Evolutionary conservation across 2,329 filamentous ascomycete species (phyloP), one percentile per base, ranked within the genome.

Genomic region (Phoma sp.): DNA sequence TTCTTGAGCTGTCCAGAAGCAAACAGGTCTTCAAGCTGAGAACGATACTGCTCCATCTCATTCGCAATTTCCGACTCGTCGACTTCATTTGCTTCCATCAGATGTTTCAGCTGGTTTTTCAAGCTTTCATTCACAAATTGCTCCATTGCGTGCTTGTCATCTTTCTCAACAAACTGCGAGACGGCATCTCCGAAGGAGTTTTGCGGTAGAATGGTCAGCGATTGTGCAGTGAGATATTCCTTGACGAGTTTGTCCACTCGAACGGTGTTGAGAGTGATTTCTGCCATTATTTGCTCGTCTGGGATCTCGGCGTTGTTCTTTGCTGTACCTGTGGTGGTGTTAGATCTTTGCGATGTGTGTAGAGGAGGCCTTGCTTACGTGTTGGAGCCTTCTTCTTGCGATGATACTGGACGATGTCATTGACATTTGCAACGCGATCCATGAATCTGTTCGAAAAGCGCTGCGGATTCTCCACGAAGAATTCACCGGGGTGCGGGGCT

Each of bases 151-250:
- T 95, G 88, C 70, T 93, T 96, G 77, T 99, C 95, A 62, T 96
- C 91, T 64, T 98, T 98, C 71, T 93, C 88, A 24, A 99, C 91
- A 66, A 95, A 99, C 57, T 96, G 90, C 41, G 87, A 88, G 4
- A 99, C 91, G 0, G 95, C 95, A 68, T 98, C 93, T 13, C 92
- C 90, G 68, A 99, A 97, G 0, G 89, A 89, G 27, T 93, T 95
- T 66, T 96, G 91, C 0, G 95, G 95, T 0, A 99, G 82, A 43
- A 99, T 95, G 53, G 93, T 96, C 29, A 99, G 84, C 0, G 91
- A 93, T 67, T 98, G 93, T 0, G 90, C 89, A 0, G 85, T 85
- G 2, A 99, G 83, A 65, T 93, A 97, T 62, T 98, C 92, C 44
- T 89, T 84, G 0, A 99, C 93, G 0, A 99, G 82, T 60, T 89